Percentiles rank a stretch among this genome's conserved stretches.
Evolutionary conservation across 1,284 basidiomycete species (phyloP).

Genomic region (Trichosporon faecale): DNA sequence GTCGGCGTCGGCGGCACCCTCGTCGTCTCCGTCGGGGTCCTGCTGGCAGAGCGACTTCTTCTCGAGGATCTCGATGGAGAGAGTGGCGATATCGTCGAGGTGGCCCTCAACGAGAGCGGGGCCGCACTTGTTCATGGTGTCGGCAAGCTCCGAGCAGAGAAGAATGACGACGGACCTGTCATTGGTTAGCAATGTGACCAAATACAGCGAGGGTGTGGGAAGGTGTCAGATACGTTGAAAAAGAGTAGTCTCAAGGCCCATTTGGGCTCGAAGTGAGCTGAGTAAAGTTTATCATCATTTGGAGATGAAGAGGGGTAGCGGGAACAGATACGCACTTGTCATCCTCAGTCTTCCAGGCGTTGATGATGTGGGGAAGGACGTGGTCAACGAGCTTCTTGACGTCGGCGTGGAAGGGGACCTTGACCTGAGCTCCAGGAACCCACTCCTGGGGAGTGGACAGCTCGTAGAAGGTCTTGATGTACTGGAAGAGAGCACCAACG

Average conservation of each 20-base stretch:
- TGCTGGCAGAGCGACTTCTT: conserved; percentile 94
- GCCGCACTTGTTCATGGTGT: conserved; percentile 86
- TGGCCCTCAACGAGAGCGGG: conserved; percentile 71
- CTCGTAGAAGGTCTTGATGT: conserved; percentile 89
- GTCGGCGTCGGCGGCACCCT: conserved; percentile 61
- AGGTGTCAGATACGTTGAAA: conserved; percentile 40
- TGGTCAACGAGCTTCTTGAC: conserved; percentile 80
- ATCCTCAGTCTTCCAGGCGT: conserved; percentile 91
- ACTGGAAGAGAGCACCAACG: conserved; percentile 81
- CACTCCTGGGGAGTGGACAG: conserved; percentile 78
- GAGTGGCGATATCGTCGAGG: conserved; percentile 72
- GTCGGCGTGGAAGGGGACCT: conserved; percentile 64
- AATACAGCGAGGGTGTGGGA: conserved; percentile 14
- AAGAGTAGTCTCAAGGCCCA: conserved; percentile 61
- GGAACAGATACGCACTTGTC: conserved; percentile 75
- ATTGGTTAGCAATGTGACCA: conserved; percentile 39
- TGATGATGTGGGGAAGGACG: conserved; percentile 71
- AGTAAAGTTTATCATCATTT: conserved; percentile 67
- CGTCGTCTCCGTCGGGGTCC: conserved; percentile 91
- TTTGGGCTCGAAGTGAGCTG: conserved; percentile 79
- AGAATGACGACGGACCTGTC: conserved; percentile 78
- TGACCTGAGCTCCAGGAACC: conserved; percentile 66
- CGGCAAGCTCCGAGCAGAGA: conserved; percentile 80
- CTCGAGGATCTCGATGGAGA: conserved; percentile 79
- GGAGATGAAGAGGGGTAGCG: conserved; percentile 14